Base-by-base conservation (phyloP, 176 grass and related monocot species). In the Avena insularis region DNA sequence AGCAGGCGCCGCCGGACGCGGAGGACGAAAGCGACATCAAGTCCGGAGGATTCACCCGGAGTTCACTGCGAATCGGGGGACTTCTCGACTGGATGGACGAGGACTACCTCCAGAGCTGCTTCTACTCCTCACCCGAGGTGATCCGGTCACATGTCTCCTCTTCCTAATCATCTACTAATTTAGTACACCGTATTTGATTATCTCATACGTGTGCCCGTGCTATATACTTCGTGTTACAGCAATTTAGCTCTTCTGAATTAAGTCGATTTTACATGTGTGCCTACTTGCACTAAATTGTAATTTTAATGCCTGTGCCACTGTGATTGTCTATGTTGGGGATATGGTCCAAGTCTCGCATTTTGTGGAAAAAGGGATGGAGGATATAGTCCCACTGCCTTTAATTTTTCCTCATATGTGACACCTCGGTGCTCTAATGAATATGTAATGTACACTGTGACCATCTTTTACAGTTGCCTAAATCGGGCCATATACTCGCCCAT, bases 61-160 rank as follows among this genome's bases (percentile, higher is more conserved):
- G 88, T 12, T 67, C 77, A 17, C 83, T 90, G 33, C 48, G 23
- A 59, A 90, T 90, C 59, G 38, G 78, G 11, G 74, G 74, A 38
- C 85, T 93, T 73, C 85, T 83, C 65, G 76, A 53, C 46, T 93
- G 91, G 91, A 90, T 88, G 79, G 60, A 86, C 50, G 83, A 88
- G 88, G 89, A 75, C 79, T 90, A 90, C 86, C 85, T 90, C 53
- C 82, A 46, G 33, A 21, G 12, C 89, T 78, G 84, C 65, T 87
- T 79, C 80, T 35, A 40, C 61, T 5, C n/a, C 61, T 63, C 69
- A 7, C 45, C 64, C 53, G 84, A 90, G 82, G 80, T 88, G 17
- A 71, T n/a, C 68, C 36, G 6, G 1, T 71, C 68, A 16, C 68
- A 17, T 13, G 33, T 16, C 35, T 19, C 14, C 48, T 62, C 45